Evolutionary conservation across 139 green algal species (phyloP).

Genomic region (Auxenochlorella protothecoides): DNA sequence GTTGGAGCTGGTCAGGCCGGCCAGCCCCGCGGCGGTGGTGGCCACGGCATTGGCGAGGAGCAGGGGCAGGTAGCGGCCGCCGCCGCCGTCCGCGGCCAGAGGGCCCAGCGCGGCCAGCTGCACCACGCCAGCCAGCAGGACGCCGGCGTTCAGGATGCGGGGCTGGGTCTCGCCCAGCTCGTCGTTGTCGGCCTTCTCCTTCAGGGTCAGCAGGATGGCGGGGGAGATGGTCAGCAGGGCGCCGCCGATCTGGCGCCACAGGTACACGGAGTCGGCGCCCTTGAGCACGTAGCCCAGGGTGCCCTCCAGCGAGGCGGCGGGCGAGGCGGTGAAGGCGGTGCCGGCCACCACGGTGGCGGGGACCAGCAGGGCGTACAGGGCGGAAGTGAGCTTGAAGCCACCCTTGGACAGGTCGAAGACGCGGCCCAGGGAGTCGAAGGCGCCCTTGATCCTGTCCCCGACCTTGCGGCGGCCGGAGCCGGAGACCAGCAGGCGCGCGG

Average conservation of each 20-base stretch:
- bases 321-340: slow-evolving; percentile 10
- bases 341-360: slow-evolving; percentile 6
- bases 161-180: slow-evolving; percentile 5
- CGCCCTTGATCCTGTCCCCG: slow-evolving; percentile 9
- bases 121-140: slow-evolving; percentile 14
- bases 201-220: slow-evolving; percentile 22
- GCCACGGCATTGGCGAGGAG: slow-evolving; percentile 15
- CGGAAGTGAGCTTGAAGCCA: slow-evolving; percentile 23
- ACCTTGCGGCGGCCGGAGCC: slow-evolving; percentile 10
- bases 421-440: slow-evolving; percentile 9
- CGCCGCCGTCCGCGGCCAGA: slow-evolving; percentile 7
- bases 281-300: slow-evolving; percentile 29
- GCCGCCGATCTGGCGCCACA: slow-evolving; percentile 25
- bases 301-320: slow-evolving; percentile 2
- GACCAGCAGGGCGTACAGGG: slow-evolving; percentile 9
- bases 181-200: slow-evolving; percentile 10
- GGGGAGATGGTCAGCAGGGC: slow-evolving; percentile 26
- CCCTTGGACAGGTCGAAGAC: slow-evolving; percentile 15
- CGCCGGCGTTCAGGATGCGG: slow-evolving; percentile 19
- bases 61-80: slow-evolving; percentile 12
- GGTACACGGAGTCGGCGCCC: slow-evolving; percentile 23
- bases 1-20: slow-evolving; percentile 11
- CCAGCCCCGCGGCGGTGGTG: slow-evolving; percentile 8
- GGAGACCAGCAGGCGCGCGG: slow-evolving; percentile 6
- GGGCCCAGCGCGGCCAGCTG: slow-evolving; percentile 19